phyloP scores from a whole-genome alignment of 2,329 filamentous ascomycete genomes.

The Cordyceps javanica region DNA sequence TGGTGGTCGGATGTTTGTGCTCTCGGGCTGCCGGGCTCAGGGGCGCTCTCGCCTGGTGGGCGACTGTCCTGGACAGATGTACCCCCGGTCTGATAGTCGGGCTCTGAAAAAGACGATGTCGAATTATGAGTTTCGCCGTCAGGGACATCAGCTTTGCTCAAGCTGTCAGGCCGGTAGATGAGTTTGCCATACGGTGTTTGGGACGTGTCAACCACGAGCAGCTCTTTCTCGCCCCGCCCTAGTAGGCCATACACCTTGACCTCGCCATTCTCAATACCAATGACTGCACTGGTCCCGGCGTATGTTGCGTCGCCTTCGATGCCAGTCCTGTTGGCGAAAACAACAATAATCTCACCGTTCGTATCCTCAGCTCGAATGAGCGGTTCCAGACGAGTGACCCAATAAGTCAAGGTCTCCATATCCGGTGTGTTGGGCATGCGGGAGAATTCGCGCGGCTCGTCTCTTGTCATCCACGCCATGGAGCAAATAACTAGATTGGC shows the following conservation, averaged over 20 bases:
- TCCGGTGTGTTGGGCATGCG: constrained; percentile 54
- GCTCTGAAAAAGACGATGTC: too few species aligned
- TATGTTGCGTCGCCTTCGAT: constrained; percentile 61
- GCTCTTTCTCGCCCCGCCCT: constrained; percentile 60
- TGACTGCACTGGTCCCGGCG: constrained; percentile 66
- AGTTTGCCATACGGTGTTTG: constrained; percentile 39
- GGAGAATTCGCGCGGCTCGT: constrained; percentile 40
- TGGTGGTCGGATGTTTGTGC: too few species aligned
- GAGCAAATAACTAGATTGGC: constrained; percentile 61
- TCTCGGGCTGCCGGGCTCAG: too few species aligned
- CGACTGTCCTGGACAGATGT: too few species aligned
- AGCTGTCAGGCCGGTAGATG: too few species aligned
- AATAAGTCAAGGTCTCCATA: constrained; percentile 68
- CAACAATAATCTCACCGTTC: constrained; percentile 58
- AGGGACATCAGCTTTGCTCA: too few species aligned
- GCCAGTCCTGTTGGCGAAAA: constrained; percentile 67
- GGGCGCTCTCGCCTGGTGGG: too few species aligned
- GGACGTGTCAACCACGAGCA: constrained; percentile 62
- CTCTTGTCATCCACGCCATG: constrained; percentile 72
- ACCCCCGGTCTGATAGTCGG: too few species aligned
- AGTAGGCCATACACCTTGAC: constrained; percentile 65
- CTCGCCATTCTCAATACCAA: constrained; percentile 59
- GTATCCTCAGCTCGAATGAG: too few species aligned
- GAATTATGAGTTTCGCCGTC: too few species aligned
- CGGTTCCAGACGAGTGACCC: constrained; percentile 66